Evolutionary conservation across 352 stramenopile species (phyloP).

Genomic region (Globisporangium echinulatum): DNA sequence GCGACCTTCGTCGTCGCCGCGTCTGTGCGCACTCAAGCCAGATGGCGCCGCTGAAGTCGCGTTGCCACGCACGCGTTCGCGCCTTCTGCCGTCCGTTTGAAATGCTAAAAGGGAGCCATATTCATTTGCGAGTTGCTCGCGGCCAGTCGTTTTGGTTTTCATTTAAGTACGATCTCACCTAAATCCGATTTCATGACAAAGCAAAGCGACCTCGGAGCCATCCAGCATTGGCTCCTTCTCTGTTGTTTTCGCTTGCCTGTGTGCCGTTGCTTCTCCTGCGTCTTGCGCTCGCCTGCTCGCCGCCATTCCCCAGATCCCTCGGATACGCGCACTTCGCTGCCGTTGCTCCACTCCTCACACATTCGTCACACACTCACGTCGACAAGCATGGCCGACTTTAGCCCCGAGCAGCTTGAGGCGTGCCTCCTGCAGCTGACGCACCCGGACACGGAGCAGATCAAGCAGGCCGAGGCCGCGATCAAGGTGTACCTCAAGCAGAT

Average conservation of each 20-base stretch:
- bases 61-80: constrained; percentile 6
- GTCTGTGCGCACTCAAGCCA: background rate
- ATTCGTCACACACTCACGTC: constrained; percentile 5
- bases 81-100: background rate
- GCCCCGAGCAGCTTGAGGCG: constrained; percentile 77
- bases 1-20: too few relatives aligned
- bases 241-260: too few relatives aligned
- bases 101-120: constrained; percentile 3
- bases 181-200: too few relatives aligned
- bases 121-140: background rate
- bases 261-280: too few relatives aligned
- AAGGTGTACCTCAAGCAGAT: constrained; percentile 93
- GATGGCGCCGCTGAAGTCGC: background rate
- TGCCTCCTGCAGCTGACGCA: constrained; percentile 89
- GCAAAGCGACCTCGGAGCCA: too few relatives aligned
- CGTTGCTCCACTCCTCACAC: background rate
- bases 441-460: constrained; percentile 93
- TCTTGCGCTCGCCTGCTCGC: background rate
- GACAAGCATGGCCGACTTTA: constrained; percentile 65
- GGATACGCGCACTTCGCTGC: constrained; percentile 8
- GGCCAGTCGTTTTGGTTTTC: background rate
- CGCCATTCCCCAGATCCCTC: constrained; percentile 15
- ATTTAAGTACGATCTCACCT: background rate
- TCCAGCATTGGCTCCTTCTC: too few relatives aligned
- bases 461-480: constrained; percentile 89